A percentile compares a stretch with the other conserved stretches of the same genome.
Conservation (phyloP, 2,329 filamentous ascomycete species). For the Talaromyces pinophilus region DNA sequence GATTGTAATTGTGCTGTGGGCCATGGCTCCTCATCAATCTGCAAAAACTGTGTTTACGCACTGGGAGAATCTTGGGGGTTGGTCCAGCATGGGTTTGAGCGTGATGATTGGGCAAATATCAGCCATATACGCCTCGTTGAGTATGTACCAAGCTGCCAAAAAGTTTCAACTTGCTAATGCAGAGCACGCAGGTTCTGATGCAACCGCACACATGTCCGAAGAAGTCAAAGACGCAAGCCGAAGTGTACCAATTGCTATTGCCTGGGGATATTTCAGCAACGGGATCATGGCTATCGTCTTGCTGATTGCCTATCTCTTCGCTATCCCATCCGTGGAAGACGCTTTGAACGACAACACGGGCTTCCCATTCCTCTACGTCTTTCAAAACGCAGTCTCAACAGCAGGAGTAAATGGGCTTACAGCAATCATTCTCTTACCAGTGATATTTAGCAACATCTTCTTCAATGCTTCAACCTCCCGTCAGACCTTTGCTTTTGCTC, state of each 20-base stretch:
- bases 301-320: constrained; percentile 42
- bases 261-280: constrained; percentile 49
- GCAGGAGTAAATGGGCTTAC: constrained; percentile 37
- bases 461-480: constrained; percentile 44
- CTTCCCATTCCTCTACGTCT: constrained; percentile 53
- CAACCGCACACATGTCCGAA: constrained; percentile 46
- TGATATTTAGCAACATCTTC: constrained; percentile 44
- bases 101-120: constrained; percentile 43
- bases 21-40: constrained; percentile 35
- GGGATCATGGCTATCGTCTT: constrained; percentile 48
- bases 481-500: constrained; percentile 47
- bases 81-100: constrained; percentile 38
- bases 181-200: constrained; percentile 30
- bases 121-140: constrained; percentile 34
- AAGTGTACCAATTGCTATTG: constrained; percentile 50
- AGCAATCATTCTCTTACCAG: constrained; percentile 45
- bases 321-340: constrained; percentile 33
- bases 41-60: constrained; percentile 38
- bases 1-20: constrained; percentile 35
- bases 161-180: neutral
- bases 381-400: constrained; percentile 35
- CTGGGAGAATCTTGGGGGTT: constrained; percentile 43
- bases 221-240: constrained; percentile 51
- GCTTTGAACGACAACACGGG: constrained; percentile 45
- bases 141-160: constrained; percentile 23